Percentiles rank a stretch among this genome's conserved stretches.
phyloP scores from a whole-genome alignment of 2,329 filamentous ascomycete species.

The Sclerotiophoma versabilis region DNA sequence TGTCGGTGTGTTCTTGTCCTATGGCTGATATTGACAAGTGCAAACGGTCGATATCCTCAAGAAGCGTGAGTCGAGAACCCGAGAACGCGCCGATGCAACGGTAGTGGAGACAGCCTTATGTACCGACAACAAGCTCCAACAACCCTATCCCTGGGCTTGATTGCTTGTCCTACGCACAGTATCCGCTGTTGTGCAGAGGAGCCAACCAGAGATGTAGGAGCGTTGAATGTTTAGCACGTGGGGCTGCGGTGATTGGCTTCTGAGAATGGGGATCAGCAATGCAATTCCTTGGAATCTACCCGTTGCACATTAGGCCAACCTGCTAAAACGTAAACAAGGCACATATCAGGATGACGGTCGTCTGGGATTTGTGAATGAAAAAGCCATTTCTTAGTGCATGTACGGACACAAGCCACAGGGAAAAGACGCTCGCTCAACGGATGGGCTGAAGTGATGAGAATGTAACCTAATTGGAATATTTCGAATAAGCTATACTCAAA shows the following conservation, averaged over 20 bases:
- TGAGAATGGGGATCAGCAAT: conserved; percentile 2
- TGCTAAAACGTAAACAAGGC: not conserved
- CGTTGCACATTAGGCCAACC: not conserved
- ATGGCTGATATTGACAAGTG: not conserved
- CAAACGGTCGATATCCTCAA: not conserved
- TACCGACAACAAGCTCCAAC: not conserved
- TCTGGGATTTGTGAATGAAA: not conserved
- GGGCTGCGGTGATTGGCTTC: conserved; percentile 5
- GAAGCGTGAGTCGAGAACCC: not conserved
- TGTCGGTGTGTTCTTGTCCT: not conserved
- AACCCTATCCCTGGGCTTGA: not conserved
- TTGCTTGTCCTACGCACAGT: conserved; percentile 12
- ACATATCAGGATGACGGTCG: not conserved
- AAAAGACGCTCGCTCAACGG: not conserved
- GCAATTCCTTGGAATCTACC: not conserved
- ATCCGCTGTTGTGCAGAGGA: not conserved
- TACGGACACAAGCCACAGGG: not conserved
- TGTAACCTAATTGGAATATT: not conserved
- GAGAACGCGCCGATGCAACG: not conserved
- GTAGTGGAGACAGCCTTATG: conserved; percentile 7
- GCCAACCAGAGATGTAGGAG: conserved; percentile 9
- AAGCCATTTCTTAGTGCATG: not conserved
- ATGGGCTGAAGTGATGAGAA: not conserved
- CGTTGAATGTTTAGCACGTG: conserved; percentile 7
- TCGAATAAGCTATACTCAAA: not conserved